Evolutionary conservation across 2,329 filamentous ascomycete species (phyloP).

Genomic region (Endothia cerciana): DNA sequence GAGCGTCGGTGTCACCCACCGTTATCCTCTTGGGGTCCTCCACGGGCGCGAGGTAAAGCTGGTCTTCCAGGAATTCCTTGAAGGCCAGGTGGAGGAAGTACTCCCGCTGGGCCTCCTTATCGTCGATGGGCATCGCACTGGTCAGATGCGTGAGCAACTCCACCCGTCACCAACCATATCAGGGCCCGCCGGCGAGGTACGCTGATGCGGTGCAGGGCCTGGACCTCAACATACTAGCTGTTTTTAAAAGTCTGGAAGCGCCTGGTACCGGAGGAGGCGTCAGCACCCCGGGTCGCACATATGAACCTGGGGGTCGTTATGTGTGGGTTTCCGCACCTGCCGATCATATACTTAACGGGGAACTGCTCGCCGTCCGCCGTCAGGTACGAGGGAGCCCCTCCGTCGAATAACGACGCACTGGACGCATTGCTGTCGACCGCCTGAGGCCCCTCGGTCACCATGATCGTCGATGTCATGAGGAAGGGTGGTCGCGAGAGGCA

Average conservation of each 20-base stretch:
- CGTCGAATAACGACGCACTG: constrained; percentile 9
- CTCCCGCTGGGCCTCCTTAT: constrained; percentile 10
- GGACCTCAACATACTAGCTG: background rate
- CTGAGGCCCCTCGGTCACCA: constrained; percentile 1
- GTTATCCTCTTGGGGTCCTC: constrained; percentile 3
- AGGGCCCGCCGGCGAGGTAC: too few species aligned
- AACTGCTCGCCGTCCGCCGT: constrained; percentile 11
- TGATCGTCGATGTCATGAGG: background rate
- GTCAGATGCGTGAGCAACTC: background rate
- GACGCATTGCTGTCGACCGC: constrained; percentile 13
- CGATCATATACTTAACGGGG: constrained; percentile 14
- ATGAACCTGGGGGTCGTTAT: background rate
- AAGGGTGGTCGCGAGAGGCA: background rate
- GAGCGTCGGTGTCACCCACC: background rate
- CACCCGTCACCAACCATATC: background rate
- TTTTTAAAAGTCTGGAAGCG: constrained; percentile 14
- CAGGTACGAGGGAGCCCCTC: constrained; percentile 11
- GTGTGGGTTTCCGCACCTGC: constrained; percentile 8
- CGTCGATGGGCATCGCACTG: constrained; percentile 14
- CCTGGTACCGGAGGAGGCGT: background rate
- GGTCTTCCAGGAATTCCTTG: constrained; percentile 6
- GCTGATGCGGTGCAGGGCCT: background rate
- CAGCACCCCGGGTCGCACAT: background rate
- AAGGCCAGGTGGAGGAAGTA: constrained; percentile 16
- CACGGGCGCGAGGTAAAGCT: constrained; percentile 7